Percentiles rank a stretch among this genome's conserved stretches.
Evolutionary conservation across 306 rosid species (phyloP).

Genomic region (Fragaria nilgerrensis): DNA sequence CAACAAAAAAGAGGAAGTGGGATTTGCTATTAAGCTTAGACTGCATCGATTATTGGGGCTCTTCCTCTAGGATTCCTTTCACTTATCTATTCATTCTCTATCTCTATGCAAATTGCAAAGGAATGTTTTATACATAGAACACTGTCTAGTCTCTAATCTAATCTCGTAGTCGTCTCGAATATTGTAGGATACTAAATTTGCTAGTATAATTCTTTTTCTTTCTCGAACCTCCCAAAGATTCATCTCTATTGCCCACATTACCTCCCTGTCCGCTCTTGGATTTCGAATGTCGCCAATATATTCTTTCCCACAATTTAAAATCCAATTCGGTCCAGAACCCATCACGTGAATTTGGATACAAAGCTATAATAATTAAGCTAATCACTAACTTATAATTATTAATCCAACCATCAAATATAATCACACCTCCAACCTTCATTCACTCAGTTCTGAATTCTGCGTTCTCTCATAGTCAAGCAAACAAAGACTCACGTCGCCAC

Average conservation of each 20-base stretch:
- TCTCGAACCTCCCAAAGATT: constrained; percentile 63
- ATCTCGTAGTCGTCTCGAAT: constrained; percentile 5
- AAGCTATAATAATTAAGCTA: constrained; percentile 7
- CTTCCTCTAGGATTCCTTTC: constrained; percentile 72
- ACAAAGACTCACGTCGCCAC: constrained; percentile 45
- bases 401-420: neutral
- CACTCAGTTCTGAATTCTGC: neutral
- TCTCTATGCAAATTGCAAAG: constrained; percentile 26
- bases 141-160: neutral
- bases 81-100: constrained; percentile 27
- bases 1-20: constrained; percentile 40
- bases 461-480: constrained; percentile 15
- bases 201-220: constrained; percentile 12
- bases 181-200: constrained; percentile 2
- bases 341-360: constrained; percentile 62
- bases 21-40: constrained; percentile 45
- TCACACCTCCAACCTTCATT: neutral
- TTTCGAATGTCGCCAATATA: constrained; percentile 52
- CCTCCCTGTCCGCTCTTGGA: constrained; percentile 52
- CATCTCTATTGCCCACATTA: constrained; percentile 43
- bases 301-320: constrained; percentile 36
- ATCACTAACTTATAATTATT: constrained; percentile 3
- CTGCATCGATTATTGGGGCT: constrained; percentile 47
- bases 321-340: constrained; percentile 47
- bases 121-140: constrained; percentile 43